A percentile compares a stretch with the other conserved stretches of the same genome.
These are phyloP conservation scores for Isabelozyma pseudorhagii DNA, from an alignment of 805 yeast genomes.

Conservation along the genomic window DNA sequence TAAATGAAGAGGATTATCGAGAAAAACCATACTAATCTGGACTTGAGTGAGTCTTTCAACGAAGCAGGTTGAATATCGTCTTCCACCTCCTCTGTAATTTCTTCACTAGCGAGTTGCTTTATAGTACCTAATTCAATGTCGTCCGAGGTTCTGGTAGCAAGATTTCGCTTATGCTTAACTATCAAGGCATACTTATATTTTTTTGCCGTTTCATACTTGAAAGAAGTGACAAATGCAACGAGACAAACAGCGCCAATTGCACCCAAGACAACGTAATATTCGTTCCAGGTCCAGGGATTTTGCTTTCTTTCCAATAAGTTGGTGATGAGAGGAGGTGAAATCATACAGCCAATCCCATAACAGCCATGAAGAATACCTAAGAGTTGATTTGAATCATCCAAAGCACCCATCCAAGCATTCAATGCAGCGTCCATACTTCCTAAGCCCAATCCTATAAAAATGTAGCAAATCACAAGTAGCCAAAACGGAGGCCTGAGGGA, in stretches of 20 bases:
- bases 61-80: constrained; percentile 10
- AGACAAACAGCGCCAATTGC: constrained; percentile 20
- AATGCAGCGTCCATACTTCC: constrained; percentile 57
- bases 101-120: constrained; percentile 10
- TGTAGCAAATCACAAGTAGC: constrained; percentile 36
- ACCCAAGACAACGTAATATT: constrained; percentile 39
- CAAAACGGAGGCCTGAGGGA: constrained; percentile 40
- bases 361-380: constrained; percentile 51
- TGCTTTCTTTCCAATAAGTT: constrained; percentile 32
- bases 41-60: constrained; percentile 30
- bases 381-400: constrained; percentile 46
- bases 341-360: constrained; percentile 53
- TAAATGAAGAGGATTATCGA: constrained; percentile 44
- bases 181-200: constrained; percentile 34
- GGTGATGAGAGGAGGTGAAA: constrained; percentile 47
- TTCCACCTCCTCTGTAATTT: background rate
- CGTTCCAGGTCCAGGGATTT: constrained; percentile 46
- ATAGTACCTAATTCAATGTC: constrained; percentile 2
- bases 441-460: constrained; percentile 50
- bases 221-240: constrained; percentile 20
- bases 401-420: constrained; percentile 50
- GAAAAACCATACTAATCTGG: constrained; percentile 37
- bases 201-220: constrained; percentile 42
- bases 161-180: constrained; percentile 5
- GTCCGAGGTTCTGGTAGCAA: background rate